A percentile compares a stretch with the other conserved stretches of the same genome.
Evolutionary conservation across 2,329 filamentous ascomycete genomes (phyloP).

Genomic region (Hymenotorrendiella dingleyae): DNA sequence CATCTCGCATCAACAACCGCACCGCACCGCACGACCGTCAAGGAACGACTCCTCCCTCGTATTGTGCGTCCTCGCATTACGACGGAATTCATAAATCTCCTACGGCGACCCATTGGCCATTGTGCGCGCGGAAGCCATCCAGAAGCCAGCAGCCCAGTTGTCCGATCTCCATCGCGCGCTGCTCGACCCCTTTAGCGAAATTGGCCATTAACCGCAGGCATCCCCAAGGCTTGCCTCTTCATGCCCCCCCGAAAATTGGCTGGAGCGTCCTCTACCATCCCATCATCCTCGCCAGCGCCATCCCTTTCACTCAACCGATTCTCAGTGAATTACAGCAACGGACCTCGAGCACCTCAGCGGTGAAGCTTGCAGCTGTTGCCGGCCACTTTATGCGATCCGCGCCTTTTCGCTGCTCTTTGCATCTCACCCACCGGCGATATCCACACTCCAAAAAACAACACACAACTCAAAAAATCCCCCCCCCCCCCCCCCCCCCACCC

Average conservation of each 20-base stretch:
- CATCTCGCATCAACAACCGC: too few species aligned
- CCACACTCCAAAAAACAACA: conserved; percentile 10
- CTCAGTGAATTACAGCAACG: not conserved
- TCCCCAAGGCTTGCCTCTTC: not conserved
- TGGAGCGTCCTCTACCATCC: not conserved
- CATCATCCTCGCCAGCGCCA: not conserved
- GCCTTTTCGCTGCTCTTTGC: conserved; percentile 19
- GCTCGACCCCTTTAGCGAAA: conserved; percentile 7
- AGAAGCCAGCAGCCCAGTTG: conserved; percentile 37
- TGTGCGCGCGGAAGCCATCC: too few species aligned
- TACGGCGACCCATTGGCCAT: too few species aligned
- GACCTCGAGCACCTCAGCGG: conserved; percentile 8
- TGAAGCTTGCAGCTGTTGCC: conserved; percentile 14
- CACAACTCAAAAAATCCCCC: not conserved
- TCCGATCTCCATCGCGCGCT: conserved; percentile 33
- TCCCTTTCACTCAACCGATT: conserved; percentile 9
- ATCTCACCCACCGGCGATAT: not conserved
- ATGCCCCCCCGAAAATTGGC: conserved; percentile 1
- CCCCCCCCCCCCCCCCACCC: not conserved
- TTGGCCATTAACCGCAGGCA: conserved; percentile 6
- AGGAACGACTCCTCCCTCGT: too few species aligned
- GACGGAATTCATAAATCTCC: too few species aligned
- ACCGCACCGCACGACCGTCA: too few species aligned
- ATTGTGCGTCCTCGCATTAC: too few species aligned
- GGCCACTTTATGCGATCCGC: conserved; percentile 20